Percentiles rank a stretch among this genome's conserved stretches.
Evolutionary conservation across 2,329 filamentous ascomycete species (phyloP).

Genomic region (Nemania sp.): DNA sequence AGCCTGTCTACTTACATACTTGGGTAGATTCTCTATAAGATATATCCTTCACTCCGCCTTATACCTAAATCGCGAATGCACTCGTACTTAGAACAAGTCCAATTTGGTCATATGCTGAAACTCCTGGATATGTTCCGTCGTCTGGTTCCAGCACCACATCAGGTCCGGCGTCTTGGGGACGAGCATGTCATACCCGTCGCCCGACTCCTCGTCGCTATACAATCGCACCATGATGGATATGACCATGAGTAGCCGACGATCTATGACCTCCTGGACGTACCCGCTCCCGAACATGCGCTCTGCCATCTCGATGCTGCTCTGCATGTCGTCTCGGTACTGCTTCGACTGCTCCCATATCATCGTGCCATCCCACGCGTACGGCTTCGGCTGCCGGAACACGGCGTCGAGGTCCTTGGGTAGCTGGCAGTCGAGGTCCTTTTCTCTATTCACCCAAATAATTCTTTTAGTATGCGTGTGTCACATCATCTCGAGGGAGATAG

Average conservation of each 20-base stretch:
- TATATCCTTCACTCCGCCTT: neutral
- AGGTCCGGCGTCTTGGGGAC: slow-evolving; percentile 37
- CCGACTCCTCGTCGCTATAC: slow-evolving; percentile 4
- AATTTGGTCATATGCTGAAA: slow-evolving; percentile 36
- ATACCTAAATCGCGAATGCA: neutral
- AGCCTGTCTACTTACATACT: too few relatives aligned
- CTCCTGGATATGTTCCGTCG: slow-evolving; percentile 28
- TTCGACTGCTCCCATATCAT: slow-evolving; percentile 30
- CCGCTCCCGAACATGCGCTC: slow-evolving; percentile 19
- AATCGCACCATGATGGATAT: slow-evolving; percentile 33
- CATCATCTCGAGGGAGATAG: too few relatives aligned
- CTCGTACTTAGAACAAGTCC: slow-evolving; percentile 31
- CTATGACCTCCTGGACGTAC: slow-evolving; percentile 28
- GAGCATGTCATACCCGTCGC: slow-evolving; percentile 18
- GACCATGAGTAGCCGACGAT: slow-evolving; percentile 32
- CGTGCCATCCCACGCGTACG: slow-evolving; percentile 29
- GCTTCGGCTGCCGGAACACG: slow-evolving; percentile 33
- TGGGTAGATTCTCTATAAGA: neutral
- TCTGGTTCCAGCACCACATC: slow-evolving; percentile 40
- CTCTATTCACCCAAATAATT: slow-evolving; percentile 14
- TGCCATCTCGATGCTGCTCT: slow-evolving; percentile 11
- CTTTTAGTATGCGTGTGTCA: slow-evolving; percentile 1
- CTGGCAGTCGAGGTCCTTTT: slow-evolving; percentile 30
- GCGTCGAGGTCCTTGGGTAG: slow-evolving; percentile 32
- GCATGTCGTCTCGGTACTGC: slow-evolving; percentile 13